Base-by-base conservation (phyloP, 1,139 yeast species). In the Protomyces macrosporus region DNA sequence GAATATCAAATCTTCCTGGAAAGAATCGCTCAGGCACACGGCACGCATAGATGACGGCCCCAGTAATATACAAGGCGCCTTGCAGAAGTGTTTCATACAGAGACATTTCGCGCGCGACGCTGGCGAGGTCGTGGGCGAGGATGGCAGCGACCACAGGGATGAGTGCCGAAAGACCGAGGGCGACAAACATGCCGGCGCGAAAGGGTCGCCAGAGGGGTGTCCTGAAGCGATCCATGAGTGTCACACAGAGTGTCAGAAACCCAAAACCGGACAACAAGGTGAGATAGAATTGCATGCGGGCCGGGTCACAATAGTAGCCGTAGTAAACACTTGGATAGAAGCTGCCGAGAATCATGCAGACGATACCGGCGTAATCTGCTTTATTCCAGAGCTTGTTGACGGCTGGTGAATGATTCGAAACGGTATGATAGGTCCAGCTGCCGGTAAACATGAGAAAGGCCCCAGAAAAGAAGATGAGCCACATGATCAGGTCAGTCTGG, bases 301-400 rank as follows among this genome's bases (percentile, higher is more conserved):
- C 55, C 0, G 80, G 78, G 52, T 75, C 73, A 69, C 88, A 90
- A 67, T 80, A 76, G 65, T 84, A 83, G 0, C 91, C 86, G 73
- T 87, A 89, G 69, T 83, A 79, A 14, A 88, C 77, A 4, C 90
- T 78, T 6, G 95, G 87, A 1, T 86, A 77, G 79, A 88, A 82
- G 0, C 96, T 89, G 40, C 89, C 80, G 0, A 87, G 83, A 65
- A 90, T 89, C 66, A 90, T 77, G 3, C 87, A 78, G 10, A 90
- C 87, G 56, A 90, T 90, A 0, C 97, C 98, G 65, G 90, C 81
- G 71, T 90, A 91, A 73, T 90, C 98, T 65, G 90, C 78, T 70
- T 86, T 88, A 72, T 90, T 89, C 1, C 96, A 96, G 65, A 85
- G 76, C 52, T 78, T 76, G 48, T 87, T 79, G 6, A 88, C 82